Evolutionary conservation across 176 grass and related monocot species (phyloP), one percentile per base, ranked within the genome.

Genomic region (Themeda triandra): DNA sequence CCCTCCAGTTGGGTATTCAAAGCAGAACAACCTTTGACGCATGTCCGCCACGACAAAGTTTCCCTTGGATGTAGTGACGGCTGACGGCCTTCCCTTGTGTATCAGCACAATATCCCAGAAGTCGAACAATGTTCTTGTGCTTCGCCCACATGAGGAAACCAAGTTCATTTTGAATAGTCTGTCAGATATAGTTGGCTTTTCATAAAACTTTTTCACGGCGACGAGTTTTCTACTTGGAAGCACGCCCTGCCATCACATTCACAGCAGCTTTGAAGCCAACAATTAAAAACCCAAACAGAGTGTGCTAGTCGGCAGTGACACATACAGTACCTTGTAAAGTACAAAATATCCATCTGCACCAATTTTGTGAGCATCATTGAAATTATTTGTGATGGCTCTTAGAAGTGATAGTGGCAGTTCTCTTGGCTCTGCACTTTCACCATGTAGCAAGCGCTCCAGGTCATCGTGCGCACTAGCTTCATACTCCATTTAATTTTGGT

Each of bases 91-190:
- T 10, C 30, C 15, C 5, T 35, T 66, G 64, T 73, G 41, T 48
- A 0, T 73, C 41, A 73, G 41, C 27, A 73, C 70, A 73, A 7
- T 29, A 45, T 30, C 70, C 70, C 70, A 73, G 6, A 7, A 46
- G 30, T 17, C 70, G 70, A 10, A 73, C 70, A 48, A 73, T 48
- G 29, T 73, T 72, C 27, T 30, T 73, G 13, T 73, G 70, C 40
- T 72, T 73, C 41, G 48, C 0, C 33, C 33, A 12, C 66, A 69
- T 37, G 1, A 39, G 18, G 21, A 13, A 59, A 21, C 10, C 12
- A 17, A 59, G 6, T n/a, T 77, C 75, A 27, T 77, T 39, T 7
- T 8, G n/a, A 77, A 77, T 17, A 39, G 41, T 4, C 7, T 0
- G 0, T 63, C 32, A 24, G 2, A 0, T 18, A 0, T 39, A 6